Percentiles rank a stretch among this genome's conserved stretches.
Evolutionary conservation across 176 grass and related monocot genomes (phyloP).

Genomic region (Phoenix dactylifera): DNA sequence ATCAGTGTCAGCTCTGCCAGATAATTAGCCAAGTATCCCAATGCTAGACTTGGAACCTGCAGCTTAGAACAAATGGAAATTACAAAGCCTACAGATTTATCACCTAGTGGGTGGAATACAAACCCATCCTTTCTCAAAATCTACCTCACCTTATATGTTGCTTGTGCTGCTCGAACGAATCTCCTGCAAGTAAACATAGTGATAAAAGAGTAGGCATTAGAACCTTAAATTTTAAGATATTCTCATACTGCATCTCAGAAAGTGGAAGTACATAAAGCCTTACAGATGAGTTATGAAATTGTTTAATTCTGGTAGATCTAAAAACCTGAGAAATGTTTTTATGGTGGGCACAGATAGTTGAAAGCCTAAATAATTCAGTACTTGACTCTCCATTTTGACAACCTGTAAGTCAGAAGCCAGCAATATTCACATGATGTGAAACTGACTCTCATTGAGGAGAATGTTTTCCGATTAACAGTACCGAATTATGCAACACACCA

Average conservation of each 20-base stretch:
- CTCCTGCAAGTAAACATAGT: constrained; percentile 37
- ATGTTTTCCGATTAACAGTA: neutral
- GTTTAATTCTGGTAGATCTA: neutral
- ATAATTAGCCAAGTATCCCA: constrained; percentile 70
- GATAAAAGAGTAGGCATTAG: too few relatives aligned
- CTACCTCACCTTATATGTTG: constrained; percentile 42
- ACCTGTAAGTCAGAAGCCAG: constrained; percentile 44
- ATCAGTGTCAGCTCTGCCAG: constrained; percentile 68
- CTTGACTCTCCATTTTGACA: constrained; percentile 63
- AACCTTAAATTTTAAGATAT: too few relatives aligned
- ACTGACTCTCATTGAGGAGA: too few relatives aligned
- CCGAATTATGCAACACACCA: neutral
- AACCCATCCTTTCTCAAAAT: neutral
- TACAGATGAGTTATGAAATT: too few relatives aligned
- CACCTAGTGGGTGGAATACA: too few relatives aligned
- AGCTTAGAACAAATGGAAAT: constrained; percentile 2
- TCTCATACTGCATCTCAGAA: too few relatives aligned
- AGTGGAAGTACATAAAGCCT: too few relatives aligned
- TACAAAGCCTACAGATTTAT: neutral
- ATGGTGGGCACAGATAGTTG: constrained; percentile 71
- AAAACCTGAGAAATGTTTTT: constrained; percentile 81
- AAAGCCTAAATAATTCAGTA: constrained; percentile 55
- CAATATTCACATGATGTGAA: neutral
- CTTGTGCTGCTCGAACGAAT: constrained; percentile 71
- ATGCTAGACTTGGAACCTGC: constrained; percentile 31